A percentile compares a stretch with the other conserved stretches of the same genome.
phyloP scores from a whole-genome alignment of 495 filamentous ascomycete genomes.

The Talaromyces thailandensis region DNA sequence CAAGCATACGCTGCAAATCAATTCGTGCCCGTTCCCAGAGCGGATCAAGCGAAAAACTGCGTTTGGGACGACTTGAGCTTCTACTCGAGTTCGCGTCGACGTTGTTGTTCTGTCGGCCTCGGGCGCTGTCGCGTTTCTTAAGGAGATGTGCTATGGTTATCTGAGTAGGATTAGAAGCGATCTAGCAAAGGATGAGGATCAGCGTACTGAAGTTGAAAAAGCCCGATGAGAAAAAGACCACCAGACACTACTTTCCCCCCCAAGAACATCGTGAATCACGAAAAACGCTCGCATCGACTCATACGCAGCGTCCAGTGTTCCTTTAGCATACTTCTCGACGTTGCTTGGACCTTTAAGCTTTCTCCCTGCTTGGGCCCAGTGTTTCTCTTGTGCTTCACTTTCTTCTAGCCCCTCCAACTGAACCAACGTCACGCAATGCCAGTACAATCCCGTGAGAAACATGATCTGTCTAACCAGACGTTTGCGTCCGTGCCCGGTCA shows the following conservation, averaged over 20 bases:
- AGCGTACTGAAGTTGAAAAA: constrained; percentile 57
- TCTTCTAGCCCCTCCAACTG: constrained; percentile 49
- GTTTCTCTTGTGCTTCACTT: background rate
- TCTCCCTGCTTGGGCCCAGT: background rate
- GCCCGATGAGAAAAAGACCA: constrained; percentile 71
- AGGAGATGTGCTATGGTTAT: constrained; percentile 17
- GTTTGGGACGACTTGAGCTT: background rate
- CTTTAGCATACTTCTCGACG: constrained; percentile 27
- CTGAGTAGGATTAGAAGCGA: constrained; percentile 21
- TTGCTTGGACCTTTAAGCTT: background rate
- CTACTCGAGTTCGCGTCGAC: background rate
- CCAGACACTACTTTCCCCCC: constrained; percentile 60
- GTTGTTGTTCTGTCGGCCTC: background rate
- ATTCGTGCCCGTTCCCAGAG: constrained; percentile 43
- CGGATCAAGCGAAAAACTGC: constrained; percentile 32
- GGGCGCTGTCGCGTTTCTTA: constrained; percentile 14
- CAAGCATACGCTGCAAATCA: constrained; percentile 53
- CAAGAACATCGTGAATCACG: constrained; percentile 52
- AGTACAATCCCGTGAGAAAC: constrained; percentile 63
- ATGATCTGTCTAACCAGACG: constrained; percentile 57
- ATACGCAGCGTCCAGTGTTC: constrained; percentile 60
- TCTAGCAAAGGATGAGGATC: no score
- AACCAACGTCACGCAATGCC: constrained; percentile 64
- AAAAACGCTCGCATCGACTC: constrained; percentile 57
- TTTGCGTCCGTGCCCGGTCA: constrained; percentile 39